Evolutionary conservation across 176 grass and related monocot genomes (phyloP), one percentile per base, ranked within the genome.

Genomic region (Rhynchospora pubera): DNA sequence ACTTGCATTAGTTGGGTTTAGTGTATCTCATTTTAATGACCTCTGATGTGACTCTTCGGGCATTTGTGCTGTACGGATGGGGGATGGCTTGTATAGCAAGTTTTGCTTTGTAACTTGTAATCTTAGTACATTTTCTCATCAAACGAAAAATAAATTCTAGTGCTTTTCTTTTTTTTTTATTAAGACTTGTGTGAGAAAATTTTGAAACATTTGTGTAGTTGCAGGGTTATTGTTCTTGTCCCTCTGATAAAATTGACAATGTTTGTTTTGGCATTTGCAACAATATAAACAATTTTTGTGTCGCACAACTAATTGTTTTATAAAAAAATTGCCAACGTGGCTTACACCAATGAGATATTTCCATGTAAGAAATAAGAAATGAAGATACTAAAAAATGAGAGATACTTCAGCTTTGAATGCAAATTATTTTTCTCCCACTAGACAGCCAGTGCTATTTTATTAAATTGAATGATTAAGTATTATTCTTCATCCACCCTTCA

Each of bases 31-130:
- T 79, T 79, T 58, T 79, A 26, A 53, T 57, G 48, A 30, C 11
- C 45, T 5, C 1, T 21, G 14, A 64, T 30, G 21, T 82, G 78
- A 62, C 42, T 15, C 72, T 62, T 82, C 28, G 60, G 42, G 11
- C 32, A 30, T 82, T 45, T 67, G 4, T 28, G 18, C 53, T 16
- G 79, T 82, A 62, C 61, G 59, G 59, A 65, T 5, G 22, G 12
- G n/a, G 5, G 11, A 65, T 82, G 45, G 18, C 79, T 82, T 82
- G 79, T 0, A 2, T 21, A 9, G 13, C 45, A 82, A 82, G 61
- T 45, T 82, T 82, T 30, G 21, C 22, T 50, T 82, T 82, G 79
- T 67, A 67, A 62, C 4, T 80, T 80, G 52, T 18, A 23, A 64
- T 39, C 34, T n/a, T 39, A 68, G 14, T 26, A 14, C 70, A 74